Conservation (phyloP, 2,329 filamentous ascomycete species). For the Fusarium protoensiforme region DNA sequence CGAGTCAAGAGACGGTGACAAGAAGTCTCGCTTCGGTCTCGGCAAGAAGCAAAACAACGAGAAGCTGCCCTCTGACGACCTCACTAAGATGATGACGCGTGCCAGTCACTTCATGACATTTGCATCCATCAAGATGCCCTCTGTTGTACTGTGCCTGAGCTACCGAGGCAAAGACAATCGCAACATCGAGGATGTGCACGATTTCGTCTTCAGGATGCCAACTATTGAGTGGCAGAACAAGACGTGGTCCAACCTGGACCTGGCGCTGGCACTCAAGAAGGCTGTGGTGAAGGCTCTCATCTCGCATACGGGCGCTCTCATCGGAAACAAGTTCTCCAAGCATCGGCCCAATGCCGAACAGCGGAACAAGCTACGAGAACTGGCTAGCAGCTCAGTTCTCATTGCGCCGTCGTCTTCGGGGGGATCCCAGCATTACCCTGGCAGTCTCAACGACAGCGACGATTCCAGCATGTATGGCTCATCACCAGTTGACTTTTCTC, state of each 20-base stretch:
- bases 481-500: conserved; percentile 67
- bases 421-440: conserved; percentile 51
- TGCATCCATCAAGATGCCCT: conserved; percentile 93
- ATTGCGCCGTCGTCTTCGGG: conserved; percentile 58
- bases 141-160: conserved; percentile 92
- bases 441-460: conserved; percentile 63
- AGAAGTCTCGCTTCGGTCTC: conserved; percentile 68
- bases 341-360: conserved; percentile 85
- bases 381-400: conserved; percentile 82
- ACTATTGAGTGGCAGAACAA: conserved; percentile 98
- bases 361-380: conserved; percentile 81
- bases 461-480: conserved; percentile 66
- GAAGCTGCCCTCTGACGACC: conserved; percentile 81
- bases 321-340: conserved; percentile 95
- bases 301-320: conserved; percentile 93
- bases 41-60: conserved; percentile 61
- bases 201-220: conserved; percentile 96
- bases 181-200: conserved; percentile 96
- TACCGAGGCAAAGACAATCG: conserved; percentile 97
- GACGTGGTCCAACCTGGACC: conserved; percentile 97
- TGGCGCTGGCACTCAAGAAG: conserved; percentile 92
- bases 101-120: conserved; percentile 98
- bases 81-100: conserved; percentile 95
- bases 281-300: conserved; percentile 94
- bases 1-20: conserved; percentile 54